Conservation (phyloP, 192 early-diverging fungal species). For the Coemansia sp. region DNA sequence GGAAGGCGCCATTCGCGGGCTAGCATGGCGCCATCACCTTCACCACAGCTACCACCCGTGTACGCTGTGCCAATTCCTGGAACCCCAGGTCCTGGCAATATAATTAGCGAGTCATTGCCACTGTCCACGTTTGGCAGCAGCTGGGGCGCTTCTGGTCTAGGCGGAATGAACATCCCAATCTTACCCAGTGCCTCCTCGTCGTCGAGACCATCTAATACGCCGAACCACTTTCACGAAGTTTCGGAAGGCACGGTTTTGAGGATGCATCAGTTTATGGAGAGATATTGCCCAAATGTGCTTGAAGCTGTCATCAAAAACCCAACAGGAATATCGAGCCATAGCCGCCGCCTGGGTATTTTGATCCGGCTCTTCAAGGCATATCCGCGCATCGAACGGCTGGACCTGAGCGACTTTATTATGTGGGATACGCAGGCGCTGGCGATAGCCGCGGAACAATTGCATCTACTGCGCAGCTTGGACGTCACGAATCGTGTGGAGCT, state of each 20-base stretch:
- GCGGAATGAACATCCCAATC: conserved; percentile 29
- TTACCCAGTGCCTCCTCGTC: conserved; percentile 13
- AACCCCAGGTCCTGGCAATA: conserved; percentile 50
- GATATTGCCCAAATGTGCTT: conserved; percentile 46
- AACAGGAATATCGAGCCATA: conserved; percentile 51
- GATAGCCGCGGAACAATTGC: conserved; percentile 42
- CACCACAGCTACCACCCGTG: conserved; percentile 44
- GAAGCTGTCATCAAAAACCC: conserved; percentile 47
- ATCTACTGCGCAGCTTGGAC: conserved; percentile 39
- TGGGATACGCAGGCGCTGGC: conserved; percentile 54
- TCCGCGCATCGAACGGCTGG: conserved; percentile 48
- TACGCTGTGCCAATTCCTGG: conserved; percentile 54
- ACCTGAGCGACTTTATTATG: conserved; percentile 57
- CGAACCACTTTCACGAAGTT: conserved; percentile 35
- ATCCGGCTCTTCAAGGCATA: conserved; percentile 47
- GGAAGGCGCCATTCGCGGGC: conserved; percentile 35
- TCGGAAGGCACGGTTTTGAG: conserved; percentile 53
- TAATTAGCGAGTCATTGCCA: conserved; percentile 44
- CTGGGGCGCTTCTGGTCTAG: conserved; percentile 33
- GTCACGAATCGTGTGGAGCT: conserved; percentile 55
- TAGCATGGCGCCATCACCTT: conserved; percentile 30
- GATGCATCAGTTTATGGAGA: conserved; percentile 57
- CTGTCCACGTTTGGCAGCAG: conserved; percentile 34
- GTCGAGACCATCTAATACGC: conserved; percentile 18
- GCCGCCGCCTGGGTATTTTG: conserved; percentile 38